Evolutionary conservation across 805 yeast genomes (phyloP).

Genomic region (Kodamaea kakaduensis): DNA sequence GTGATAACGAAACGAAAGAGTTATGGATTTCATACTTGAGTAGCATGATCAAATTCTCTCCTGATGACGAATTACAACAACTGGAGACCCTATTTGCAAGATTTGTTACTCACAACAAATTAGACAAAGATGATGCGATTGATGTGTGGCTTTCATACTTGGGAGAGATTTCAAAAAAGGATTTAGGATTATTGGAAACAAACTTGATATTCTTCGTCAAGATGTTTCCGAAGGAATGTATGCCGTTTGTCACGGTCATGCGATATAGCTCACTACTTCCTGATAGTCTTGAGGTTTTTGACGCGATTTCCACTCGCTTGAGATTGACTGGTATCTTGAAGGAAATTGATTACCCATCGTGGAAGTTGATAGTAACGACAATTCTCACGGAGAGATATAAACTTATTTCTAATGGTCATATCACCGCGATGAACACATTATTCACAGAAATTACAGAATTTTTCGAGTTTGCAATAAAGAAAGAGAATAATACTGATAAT

Average conservation of each 20-base stretch:
- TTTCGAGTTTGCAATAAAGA: neutral
- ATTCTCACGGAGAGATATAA: constrained; percentile 23
- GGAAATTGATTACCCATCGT: constrained; percentile 20
- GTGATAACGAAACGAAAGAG: constrained; percentile 11
- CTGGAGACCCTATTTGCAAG: constrained; percentile 15
- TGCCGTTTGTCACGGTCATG: constrained; percentile 26
- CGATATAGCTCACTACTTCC: constrained; percentile 15
- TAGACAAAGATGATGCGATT: neutral
- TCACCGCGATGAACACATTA: neutral
- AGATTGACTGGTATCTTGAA: constrained; percentile 15
- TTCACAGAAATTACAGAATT: constrained; percentile 1
- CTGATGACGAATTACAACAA: constrained; percentile 24
- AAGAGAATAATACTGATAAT: constrained; percentile 3
- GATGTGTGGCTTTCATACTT: constrained; percentile 28
- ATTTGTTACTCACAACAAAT: neutral
- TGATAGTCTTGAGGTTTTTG: constrained; percentile 10
- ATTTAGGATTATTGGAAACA: constrained; percentile 7
- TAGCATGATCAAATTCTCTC: constrained; percentile 17
- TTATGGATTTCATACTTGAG: constrained; percentile 34
- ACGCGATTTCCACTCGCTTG: constrained; percentile 10
- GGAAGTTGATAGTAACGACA: constrained; percentile 21
- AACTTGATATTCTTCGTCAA: constrained; percentile 20
- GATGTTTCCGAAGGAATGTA: constrained; percentile 21
- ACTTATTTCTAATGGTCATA: constrained; percentile 9
- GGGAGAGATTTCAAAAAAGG: constrained; percentile 21